Evolutionary conservation across 805 yeast species (phyloP).

Genomic region (Ogataea dorogensis): DNA sequence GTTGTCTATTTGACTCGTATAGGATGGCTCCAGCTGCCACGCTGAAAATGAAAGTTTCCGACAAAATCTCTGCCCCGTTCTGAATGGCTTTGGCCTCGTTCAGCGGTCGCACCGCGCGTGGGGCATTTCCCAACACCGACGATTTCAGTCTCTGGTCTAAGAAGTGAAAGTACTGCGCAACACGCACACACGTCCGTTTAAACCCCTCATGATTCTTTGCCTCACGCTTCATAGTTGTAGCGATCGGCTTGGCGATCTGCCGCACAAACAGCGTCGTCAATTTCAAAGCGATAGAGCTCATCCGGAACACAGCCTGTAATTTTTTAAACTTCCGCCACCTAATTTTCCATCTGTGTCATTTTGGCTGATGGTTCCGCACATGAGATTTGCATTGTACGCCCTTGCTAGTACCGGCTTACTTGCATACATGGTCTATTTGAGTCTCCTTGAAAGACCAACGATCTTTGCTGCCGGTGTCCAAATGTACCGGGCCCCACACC

Average conservation of each 20-base stretch:
- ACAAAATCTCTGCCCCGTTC: slow-evolving; percentile 73
- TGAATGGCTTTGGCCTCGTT: slow-evolving; percentile 82
- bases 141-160: slow-evolving; percentile 62
- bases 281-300: slow-evolving; percentile 79
- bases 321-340: slow-evolving; percentile 10
- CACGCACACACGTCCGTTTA: slow-evolving; percentile 56
- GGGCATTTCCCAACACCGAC: slow-evolving; percentile 54
- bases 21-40: slow-evolving; percentile 78
- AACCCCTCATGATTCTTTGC: slow-evolving; percentile 72
- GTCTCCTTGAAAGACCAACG: slow-evolving; percentile 46
- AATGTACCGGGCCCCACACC: slow-evolving; percentile 48
- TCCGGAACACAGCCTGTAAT: slow-evolving; percentile 26
- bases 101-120: slow-evolving; percentile 65
- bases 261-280: slow-evolving; percentile 67
- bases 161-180: slow-evolving; percentile 72
- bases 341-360: slow-evolving; percentile 4
- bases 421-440: slow-evolving; percentile 35
- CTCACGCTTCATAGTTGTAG: slow-evolving; percentile 65
- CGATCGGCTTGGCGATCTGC: slow-evolving; percentile 78
- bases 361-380: slow-evolving; percentile 4
- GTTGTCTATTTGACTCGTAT: slow-evolving; percentile 66
- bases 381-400: slow-evolving; percentile 25
- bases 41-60: slow-evolving; percentile 73
- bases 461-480: slow-evolving; percentile 48
- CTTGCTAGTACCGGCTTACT: slow-evolving; percentile 37